Base-by-base conservation (phyloP, 2,329 filamentous ascomycete genomes). In the Fusarium ramigenum region DNA sequence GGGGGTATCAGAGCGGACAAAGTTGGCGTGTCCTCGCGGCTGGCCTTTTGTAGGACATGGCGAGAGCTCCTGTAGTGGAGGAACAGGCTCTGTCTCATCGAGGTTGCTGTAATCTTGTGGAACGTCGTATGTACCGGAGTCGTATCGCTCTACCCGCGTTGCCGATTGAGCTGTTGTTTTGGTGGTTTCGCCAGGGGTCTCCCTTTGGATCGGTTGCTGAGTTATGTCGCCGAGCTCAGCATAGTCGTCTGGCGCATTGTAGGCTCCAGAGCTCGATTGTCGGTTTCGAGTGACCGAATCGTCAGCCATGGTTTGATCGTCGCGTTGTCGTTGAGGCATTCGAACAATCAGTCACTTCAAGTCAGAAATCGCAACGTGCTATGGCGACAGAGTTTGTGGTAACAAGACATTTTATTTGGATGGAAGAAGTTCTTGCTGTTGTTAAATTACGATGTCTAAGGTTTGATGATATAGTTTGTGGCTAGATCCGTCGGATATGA, bases 81-180 rank as follows among this genome's bases (percentile, higher is more conserved):
- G 56, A 32, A 66, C 44, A 12, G 62, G 57, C 12, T 36, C 52
- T 21, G 84, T 68, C 74, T 88, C 87, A 64, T 84, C 81, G 30
- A 87, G 78, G 67, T 85, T 84, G 46, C 73, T 80, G 66, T 85
- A 87, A 8, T 73, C 75, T 44, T 66, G 69, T 7, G 80, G 79
- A 14, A 74, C 67, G 37, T 80, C 66, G 67, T 82, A 80, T 23
- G 72, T 59, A 47, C 72, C 59, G 11, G 73, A 69, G 36, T 66
- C 56, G 56, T 53, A 49, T 60, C 63, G 49, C n/a, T 40, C 37
- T n/a, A 18, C 18, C 21, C 36, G 57, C 4, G 32, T 16, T 42
- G 39, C 37, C 25, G 21, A 34, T 30, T 9, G 66, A 63, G 34
- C 21, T 25, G 49, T 36, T 21, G 49, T 32, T 16, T 62, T 42